Conservation (phyloP, 2,329 filamentous ascomycete genomes). For the Scytalidium lignicola region DNA sequence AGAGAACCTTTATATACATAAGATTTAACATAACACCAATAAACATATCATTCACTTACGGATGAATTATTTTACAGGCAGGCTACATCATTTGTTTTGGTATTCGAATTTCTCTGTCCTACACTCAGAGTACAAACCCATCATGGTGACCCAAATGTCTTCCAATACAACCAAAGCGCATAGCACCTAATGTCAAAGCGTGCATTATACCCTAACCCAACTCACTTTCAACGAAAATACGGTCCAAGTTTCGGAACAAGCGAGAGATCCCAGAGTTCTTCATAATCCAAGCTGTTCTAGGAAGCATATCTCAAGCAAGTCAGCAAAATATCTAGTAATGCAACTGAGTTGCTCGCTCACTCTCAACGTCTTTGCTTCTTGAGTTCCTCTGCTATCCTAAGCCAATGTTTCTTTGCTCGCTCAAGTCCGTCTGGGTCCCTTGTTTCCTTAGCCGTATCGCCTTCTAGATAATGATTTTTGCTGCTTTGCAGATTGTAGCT, state of each 20-base stretch:
- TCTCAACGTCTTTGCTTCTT: background rate
- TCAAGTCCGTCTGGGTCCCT: background rate
- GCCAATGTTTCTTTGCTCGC: background rate
- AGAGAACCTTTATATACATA: background rate
- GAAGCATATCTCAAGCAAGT: background rate
- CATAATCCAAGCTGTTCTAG: background rate
- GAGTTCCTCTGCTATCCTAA: background rate
- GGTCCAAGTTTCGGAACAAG: too few relatives aligned
- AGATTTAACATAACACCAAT: background rate
- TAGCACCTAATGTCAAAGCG: too few relatives aligned
- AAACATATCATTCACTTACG: background rate
- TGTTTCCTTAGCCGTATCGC: background rate
- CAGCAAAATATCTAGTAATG: background rate
- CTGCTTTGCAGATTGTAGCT: background rate
- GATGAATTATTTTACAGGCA: too few relatives aligned
- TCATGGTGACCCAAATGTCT: too few relatives aligned
- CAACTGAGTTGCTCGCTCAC: background rate
- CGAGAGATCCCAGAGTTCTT: too few relatives aligned
- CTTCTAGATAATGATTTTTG: background rate
- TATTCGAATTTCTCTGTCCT: too few relatives aligned
- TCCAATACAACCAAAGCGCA: too few relatives aligned
- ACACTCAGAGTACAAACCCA: too few relatives aligned
- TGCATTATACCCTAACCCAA: too few relatives aligned
- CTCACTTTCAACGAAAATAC: too few relatives aligned
- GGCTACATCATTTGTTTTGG: too few relatives aligned